Evolutionary conservation across 23 red algal species (phyloP).

Genomic region (Cyanidium caldarium): DNA sequence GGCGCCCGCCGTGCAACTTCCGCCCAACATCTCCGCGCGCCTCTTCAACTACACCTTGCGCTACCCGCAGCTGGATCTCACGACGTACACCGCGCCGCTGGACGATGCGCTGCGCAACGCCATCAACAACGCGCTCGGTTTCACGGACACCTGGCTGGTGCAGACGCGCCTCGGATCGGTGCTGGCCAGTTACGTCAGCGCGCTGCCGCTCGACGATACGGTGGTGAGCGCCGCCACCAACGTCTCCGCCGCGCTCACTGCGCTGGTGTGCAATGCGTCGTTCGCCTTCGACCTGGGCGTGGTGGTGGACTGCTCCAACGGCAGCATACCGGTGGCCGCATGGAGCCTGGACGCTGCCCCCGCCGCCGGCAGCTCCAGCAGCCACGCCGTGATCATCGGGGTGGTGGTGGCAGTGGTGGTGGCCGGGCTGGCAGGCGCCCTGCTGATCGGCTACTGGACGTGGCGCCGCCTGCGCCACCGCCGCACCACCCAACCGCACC

Average conservation of each 20-base stretch:
- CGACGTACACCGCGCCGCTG: neutral
- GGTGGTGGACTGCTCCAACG: neutral
- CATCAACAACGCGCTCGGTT: neutral
- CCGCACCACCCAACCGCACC: neutral
- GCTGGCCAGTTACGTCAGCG: neutral
- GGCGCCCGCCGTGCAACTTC: neutral
- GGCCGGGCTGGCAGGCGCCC: neutral
- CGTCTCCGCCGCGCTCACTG: neutral
- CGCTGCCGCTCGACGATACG: neutral
- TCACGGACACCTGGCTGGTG: neutral
- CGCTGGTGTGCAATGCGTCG: neutral
- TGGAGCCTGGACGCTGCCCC: neutral
- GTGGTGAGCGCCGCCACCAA: neutral
- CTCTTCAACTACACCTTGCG: neutral
- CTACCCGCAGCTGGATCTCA: neutral
- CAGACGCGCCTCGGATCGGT: neutral
- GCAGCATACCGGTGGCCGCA: neutral
- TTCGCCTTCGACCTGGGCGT: neutral
- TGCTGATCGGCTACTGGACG: neutral
- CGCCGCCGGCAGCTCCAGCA: neutral
- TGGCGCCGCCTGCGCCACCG: neutral
- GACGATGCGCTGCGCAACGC: neutral
- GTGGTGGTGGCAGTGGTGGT: neutral
- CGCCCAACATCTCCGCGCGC: neutral
- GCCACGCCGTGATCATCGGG: neutral